Base-by-base conservation (phyloP, 2,329 filamentous ascomycete genomes). In the Tympanopsis confertula region DNA sequence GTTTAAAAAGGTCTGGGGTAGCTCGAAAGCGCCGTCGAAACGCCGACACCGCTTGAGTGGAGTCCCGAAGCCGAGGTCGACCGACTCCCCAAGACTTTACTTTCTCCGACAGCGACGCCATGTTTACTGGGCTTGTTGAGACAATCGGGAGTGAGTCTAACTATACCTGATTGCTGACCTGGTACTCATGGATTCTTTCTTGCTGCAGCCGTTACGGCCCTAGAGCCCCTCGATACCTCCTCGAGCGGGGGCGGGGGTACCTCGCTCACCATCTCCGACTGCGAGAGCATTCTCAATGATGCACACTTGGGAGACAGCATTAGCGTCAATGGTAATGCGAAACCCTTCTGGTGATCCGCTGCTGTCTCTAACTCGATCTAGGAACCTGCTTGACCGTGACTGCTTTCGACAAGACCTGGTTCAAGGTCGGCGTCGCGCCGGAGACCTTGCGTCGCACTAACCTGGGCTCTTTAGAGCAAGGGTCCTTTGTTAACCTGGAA, bases 101-200 rank as follows among this genome's bases (percentile, higher is more conserved):
- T 26, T 26, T 26, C n/a, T 26, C 22, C 7, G 22, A 26, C n/a
- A 10, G n/a, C n/a, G 7, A n/a, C 22, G 15, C 13, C 7, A 96
- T 98, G 91, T 96, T 98, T 55, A 96, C 91, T 41, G 91, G 91
- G 49, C 83, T 94, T 44, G 85, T 94, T 39, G 87, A 94, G 64
- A 82, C 82, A 44, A 82, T 96, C 45, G 91, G 91, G 66, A 88
- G 89, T 94, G 66, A 62, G 79, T 66, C 40, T 28, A 28, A 10
- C 10, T 10, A 28, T 10, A 28, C n/a, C 10, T 28, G 10, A n/a
- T 28, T 10, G 10, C 24, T 10, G 24, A 28, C 24, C 10, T 10
- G n/a, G n/a, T 10, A 28, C 24, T 28, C 10, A 28, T 28, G 10
- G 19, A 17, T 18, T 19, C 15, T 20, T 10, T 32, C 18, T 17